Base-by-base conservation (phyloP, 495 filamentous ascomycete species). In the Terfezia claveryi region DNA sequence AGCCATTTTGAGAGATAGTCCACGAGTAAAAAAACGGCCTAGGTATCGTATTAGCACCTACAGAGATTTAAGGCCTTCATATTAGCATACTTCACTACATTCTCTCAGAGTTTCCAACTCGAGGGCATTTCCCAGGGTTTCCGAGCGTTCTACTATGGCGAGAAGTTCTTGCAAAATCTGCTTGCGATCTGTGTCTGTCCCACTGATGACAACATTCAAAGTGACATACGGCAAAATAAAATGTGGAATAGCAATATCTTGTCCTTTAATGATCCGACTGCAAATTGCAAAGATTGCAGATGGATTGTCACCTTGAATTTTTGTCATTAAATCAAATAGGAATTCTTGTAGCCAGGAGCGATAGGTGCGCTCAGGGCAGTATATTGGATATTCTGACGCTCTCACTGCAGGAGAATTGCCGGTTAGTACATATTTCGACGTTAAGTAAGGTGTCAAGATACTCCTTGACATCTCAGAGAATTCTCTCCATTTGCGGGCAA, bases 1-100 rank as follows among this genome's bases (percentile, higher is more conserved):
- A 91, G 67, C 91, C 92, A 98, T 50, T 79, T 75, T 55, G 86
- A 85, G 56, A 87, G 74, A 66, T 98, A 94, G 64, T 98, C 92
- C 23, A 96, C 74, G 12, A 92, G 78, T 55, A 80, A 79, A 67
- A 98, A 98, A 10, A 94, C 80, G 54, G 82, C 84, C 85, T 94
- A 61, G 38, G 50, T 10, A 36, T 52, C 52, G 37, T 12, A 51
- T 61, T 27, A 62, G 37, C 41, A 61, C 36, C 55, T 56, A 55
- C 54, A 51, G 60, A 52, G 36, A 17, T 38, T 10, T 49, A 27
- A 16, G 11, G 36, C 17, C 50, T 49, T 32, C 27, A 53, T 52
- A 2, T 37, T 11, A 10, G 68, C 73, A 69, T 72, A 87, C 87
- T 72, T 94, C 83, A 64, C 83, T 88, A 67, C 82, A 87, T 32